Evolutionary conservation across 257 asterid species (phyloP).

Genomic region (Salvia hispanica): DNA sequence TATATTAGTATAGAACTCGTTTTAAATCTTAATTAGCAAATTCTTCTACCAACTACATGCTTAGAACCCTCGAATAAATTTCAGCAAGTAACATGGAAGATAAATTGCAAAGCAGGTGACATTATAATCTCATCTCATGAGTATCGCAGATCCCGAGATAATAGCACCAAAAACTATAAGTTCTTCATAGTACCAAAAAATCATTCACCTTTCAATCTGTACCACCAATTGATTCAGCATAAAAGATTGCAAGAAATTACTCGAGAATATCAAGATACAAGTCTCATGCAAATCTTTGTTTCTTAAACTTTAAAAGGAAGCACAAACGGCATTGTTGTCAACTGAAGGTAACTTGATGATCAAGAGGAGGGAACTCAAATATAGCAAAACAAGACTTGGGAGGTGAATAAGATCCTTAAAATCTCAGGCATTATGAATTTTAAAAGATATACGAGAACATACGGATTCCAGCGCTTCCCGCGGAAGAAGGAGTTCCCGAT

Average conservation of each 20-base stretch:
- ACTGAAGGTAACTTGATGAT: constrained; percentile 15
- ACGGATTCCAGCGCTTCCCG: constrained; percentile 99
- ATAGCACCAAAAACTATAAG: constrained; percentile 6
- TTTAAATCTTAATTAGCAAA: constrained; percentile 7
- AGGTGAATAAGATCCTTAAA: constrained; percentile 15
- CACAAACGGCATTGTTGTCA: constrained; percentile 14
- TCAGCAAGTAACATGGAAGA: constrained; percentile 14
- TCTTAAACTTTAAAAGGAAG: constrained; percentile 6
- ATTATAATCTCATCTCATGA: constrained; percentile 11
- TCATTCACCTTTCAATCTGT: constrained; percentile 2
- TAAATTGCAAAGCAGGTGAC: constrained; percentile 17
- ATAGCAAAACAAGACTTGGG: background rate
- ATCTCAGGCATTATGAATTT: constrained; percentile 23
- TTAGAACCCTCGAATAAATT: constrained; percentile 21
- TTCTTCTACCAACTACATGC: constrained; percentile 9
- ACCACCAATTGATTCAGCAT: too few species aligned
- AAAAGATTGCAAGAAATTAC: background rate
- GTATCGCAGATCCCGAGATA: constrained; percentile 1
- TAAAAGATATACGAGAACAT: constrained; percentile 37
- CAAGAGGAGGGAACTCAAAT: constrained; percentile 3
- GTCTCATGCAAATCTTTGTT: too few species aligned
- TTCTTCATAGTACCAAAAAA: constrained; percentile 16
- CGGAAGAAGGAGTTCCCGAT: constrained; percentile 91
- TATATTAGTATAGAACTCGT: background rate
- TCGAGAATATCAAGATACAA: too few species aligned